These are phyloP conservation scores for Medicago ruthenica DNA, from an alignment of 306 rosid genomes.

Conservation along the genomic window DNA sequence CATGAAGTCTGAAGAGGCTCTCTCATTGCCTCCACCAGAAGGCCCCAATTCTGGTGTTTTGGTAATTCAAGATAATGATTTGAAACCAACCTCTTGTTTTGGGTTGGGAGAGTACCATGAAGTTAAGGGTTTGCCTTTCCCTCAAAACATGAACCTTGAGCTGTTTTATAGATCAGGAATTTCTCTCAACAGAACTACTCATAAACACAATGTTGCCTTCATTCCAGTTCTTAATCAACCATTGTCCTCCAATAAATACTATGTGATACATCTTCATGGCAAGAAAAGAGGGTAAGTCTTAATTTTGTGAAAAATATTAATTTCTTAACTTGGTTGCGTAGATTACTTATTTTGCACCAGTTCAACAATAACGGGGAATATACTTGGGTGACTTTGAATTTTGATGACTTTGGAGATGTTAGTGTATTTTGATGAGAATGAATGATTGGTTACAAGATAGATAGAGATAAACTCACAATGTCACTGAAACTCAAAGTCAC, in stretches of 20 bases:
- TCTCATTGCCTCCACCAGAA: slow-evolving; percentile 54
- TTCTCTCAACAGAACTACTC: slow-evolving; percentile 50
- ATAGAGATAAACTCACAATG: too few species aligned
- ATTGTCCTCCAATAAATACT: slow-evolving; percentile 65
- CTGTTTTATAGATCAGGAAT: slow-evolving; percentile 59
- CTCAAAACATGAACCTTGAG: slow-evolving; percentile 67
- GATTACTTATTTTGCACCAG: background rate
- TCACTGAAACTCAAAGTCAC: too few species aligned
- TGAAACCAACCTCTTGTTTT: slow-evolving; percentile 48
- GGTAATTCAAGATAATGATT: slow-evolving; percentile 66
- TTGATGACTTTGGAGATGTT: too few species aligned
- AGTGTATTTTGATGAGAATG: too few species aligned
- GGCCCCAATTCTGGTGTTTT: slow-evolving; percentile 76
- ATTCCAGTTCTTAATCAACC: slow-evolving; percentile 82
- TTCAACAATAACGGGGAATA: too few species aligned
- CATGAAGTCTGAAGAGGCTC: slow-evolving; percentile 44
- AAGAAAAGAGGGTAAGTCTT: slow-evolving; percentile 72
- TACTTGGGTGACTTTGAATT: too few species aligned
- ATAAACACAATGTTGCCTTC: slow-evolving; percentile 55
- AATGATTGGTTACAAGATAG: too few species aligned
- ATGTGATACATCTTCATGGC: slow-evolving; percentile 56
- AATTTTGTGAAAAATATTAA: background rate
- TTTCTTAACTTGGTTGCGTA: background rate
- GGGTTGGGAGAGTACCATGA: slow-evolving; percentile 51
- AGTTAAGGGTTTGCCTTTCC: slow-evolving; percentile 64